Conservation (phyloP, 139 green algal species). For the Tetraselmis chui region DNA sequence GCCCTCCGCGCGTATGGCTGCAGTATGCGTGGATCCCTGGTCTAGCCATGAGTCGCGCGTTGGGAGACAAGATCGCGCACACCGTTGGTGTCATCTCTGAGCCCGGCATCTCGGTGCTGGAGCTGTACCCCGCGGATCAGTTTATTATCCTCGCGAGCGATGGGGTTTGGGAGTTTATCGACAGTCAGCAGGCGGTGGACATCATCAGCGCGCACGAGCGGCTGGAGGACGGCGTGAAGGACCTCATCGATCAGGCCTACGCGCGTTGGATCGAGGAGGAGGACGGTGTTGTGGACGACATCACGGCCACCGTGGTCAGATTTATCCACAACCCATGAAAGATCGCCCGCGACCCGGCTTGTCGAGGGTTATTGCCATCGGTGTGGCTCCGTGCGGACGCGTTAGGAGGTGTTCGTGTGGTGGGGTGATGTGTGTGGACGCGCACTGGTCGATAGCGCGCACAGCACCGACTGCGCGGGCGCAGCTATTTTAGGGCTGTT, state of each 20-base stretch:
- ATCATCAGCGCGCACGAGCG: slow-evolving; percentile 29
- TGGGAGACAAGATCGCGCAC: slow-evolving; percentile 76
- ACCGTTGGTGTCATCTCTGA: slow-evolving; percentile 72
- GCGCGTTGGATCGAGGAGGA: slow-evolving; percentile 72
- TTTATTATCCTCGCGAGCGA: slow-evolving; percentile 87
- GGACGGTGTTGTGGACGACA: slow-evolving; percentile 81
- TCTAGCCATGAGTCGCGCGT: slow-evolving; percentile 80
- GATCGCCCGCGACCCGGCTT: no score
- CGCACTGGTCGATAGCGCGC: no score
- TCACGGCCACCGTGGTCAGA: slow-evolving; percentile 61
- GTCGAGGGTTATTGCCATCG: no score
- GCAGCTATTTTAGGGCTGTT: no score
- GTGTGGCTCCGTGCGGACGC: no score
- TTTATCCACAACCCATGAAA: slow-evolving; percentile 24
- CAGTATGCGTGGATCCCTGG: slow-evolving; percentile 69
- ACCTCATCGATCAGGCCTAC: slow-evolving; percentile 72
- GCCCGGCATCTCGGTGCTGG: slow-evolving; percentile 51
- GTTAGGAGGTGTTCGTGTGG: no score
- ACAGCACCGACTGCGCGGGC: no score
- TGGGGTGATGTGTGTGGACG: no score
- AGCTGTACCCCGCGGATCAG: slow-evolving; percentile 57
- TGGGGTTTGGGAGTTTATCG: slow-evolving; percentile 92
- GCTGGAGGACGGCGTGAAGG: slow-evolving; percentile 8
- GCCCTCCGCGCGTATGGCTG: slow-evolving; percentile 76
- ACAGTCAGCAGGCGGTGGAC: slow-evolving; percentile 76